Evolutionary conservation across 305 asterid genomes (phyloP).

Genomic region (Fraxinus platypoda): DNA sequence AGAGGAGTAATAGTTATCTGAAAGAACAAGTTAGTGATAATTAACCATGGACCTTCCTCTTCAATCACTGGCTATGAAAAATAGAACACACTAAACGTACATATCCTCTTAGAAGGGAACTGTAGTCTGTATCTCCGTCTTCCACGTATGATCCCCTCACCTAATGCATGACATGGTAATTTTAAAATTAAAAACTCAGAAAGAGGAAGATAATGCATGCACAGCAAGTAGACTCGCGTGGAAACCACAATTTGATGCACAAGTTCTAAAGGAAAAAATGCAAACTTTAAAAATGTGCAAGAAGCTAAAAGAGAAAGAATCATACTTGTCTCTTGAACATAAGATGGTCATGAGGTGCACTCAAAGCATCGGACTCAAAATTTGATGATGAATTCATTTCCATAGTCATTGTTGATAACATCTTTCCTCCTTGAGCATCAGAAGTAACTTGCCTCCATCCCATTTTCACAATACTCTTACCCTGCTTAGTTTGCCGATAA

Average conservation of each 20-base stretch:
- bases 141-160: slow-evolving; percentile 51
- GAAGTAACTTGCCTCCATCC: slow-evolving; percentile 63
- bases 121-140: slow-evolving; percentile 62
- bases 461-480: slow-evolving; percentile 61
- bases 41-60: slow-evolving; percentile 7
- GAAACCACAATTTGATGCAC: slow-evolving; percentile 11
- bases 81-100: slow-evolving; percentile 38
- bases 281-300: background rate
- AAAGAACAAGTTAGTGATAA: slow-evolving; percentile 15
- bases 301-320: slow-evolving; percentile 18
- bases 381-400: slow-evolving; percentile 47
- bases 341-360: slow-evolving; percentile 39
- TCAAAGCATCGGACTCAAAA: slow-evolving; percentile 38
- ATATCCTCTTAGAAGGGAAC: slow-evolving; percentile 68
- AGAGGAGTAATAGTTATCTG: slow-evolving; percentile 77
- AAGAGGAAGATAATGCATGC: slow-evolving; percentile 11
- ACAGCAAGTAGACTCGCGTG: background rate
- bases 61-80: slow-evolving; percentile 8
- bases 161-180: slow-evolving; percentile 27
- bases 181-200: background rate
- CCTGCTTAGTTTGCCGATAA: slow-evolving; percentile 72
- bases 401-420: slow-evolving; percentile 85
- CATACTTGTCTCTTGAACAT: slow-evolving; percentile 74
- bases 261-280: background rate
- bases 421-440: slow-evolving; percentile 59